phyloP scores from a whole-genome alignment of 75 land plant genomes.

The Selaginella moellendorffii region DNA sequence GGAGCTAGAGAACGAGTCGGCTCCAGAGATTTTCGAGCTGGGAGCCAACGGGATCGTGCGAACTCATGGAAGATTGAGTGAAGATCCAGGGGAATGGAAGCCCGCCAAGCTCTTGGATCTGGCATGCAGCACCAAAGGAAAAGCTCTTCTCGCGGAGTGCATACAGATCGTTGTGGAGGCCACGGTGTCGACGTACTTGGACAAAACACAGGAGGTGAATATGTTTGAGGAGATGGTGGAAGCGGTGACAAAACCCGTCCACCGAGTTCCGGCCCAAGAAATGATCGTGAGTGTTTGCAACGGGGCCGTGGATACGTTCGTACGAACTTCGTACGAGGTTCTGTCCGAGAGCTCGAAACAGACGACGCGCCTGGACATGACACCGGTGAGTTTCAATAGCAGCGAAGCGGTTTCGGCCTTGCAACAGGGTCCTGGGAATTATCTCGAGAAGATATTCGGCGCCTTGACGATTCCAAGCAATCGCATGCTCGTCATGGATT shows the following conservation, averaged over 20 bases:
- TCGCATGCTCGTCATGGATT: slow-evolving; percentile 47
- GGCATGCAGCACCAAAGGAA: slow-evolving; percentile 26
- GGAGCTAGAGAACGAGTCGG: neutral
- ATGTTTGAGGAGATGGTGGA: slow-evolving; percentile 49
- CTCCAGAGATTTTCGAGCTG: neutral
- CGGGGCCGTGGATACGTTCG: neutral
- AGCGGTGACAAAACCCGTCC: slow-evolving; percentile 51
- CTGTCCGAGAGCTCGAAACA: slow-evolving; percentile 16
- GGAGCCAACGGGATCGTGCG: neutral
- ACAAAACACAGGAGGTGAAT: slow-evolving; percentile 65
- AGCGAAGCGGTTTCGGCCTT: neutral
- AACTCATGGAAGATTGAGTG: too few species aligned
- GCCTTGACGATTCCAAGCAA: slow-evolving; percentile 63
- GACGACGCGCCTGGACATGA: slow-evolving; percentile 47
- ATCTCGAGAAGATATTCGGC: slow-evolving; percentile 40
- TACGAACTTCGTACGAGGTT: neutral
- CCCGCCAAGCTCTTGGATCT: slow-evolving; percentile 22
- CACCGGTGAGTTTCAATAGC: slow-evolving; percentile 31
- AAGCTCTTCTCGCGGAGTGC: slow-evolving; percentile 37
- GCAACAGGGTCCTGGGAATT: neutral
- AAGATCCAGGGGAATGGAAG: neutral
- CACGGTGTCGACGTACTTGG: slow-evolving; percentile 70
- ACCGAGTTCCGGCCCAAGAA: slow-evolving; percentile 45
- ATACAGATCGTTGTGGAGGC: slow-evolving; percentile 55
- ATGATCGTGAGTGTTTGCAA: slow-evolving; percentile 35